These are phyloP conservation scores for Boletus insuetus DNA, from an alignment of 768 basidiomycete species.

Conservation along the genomic window DNA sequence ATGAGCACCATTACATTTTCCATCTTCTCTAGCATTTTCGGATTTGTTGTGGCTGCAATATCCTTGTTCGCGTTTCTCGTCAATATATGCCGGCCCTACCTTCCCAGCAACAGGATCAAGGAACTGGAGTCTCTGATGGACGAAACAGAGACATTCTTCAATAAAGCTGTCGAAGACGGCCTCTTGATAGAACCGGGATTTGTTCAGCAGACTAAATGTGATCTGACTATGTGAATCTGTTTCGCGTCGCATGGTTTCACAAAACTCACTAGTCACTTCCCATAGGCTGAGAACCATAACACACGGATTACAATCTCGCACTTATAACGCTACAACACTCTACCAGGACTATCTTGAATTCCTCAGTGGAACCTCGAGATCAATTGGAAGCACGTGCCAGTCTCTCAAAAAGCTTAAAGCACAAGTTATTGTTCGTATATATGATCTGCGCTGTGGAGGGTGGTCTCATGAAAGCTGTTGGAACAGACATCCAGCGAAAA, in stretches of 20 bases:
- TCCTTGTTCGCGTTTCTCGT: not conserved
- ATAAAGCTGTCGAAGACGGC: slow-evolving; percentile 4
- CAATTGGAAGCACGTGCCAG: not conserved
- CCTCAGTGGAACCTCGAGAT: not conserved
- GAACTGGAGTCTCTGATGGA: slow-evolving; percentile 2
- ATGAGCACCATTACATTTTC: not conserved
- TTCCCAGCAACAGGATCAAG: slow-evolving; percentile 6
- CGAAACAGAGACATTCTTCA: not conserved
- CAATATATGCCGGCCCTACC: not conserved
- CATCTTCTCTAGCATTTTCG: slow-evolving; percentile 1
- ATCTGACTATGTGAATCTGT: too few relatives aligned
- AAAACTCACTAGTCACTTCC: too few relatives aligned
- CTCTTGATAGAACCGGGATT: not conserved
- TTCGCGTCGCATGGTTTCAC: too few relatives aligned
- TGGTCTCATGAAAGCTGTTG: too few relatives aligned
- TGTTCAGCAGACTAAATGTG: not conserved
- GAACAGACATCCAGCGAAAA: too few relatives aligned
- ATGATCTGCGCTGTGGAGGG: too few relatives aligned
- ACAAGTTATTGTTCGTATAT: not conserved
- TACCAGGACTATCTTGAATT: not conserved
- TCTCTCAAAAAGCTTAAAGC: not conserved
- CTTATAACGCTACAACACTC: not conserved
- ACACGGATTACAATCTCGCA: not conserved
- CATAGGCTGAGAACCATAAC: not conserved
- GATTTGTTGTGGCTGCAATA: not conserved